phyloP scores from a whole-genome alignment of 1,284 basidiomycete species.

The Meripilus lineatus region DNA sequence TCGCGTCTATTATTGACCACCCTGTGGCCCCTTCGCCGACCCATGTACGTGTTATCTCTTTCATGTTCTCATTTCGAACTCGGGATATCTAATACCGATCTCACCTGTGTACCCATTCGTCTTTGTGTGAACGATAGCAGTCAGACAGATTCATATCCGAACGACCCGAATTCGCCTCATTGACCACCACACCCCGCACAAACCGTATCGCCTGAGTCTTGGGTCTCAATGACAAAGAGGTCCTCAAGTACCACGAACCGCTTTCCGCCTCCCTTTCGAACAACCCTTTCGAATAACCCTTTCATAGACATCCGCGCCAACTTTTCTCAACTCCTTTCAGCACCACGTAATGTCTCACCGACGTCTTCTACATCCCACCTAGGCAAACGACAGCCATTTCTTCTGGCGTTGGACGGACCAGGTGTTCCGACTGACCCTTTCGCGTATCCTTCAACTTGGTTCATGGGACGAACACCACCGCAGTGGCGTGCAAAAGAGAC shows the following conservation, averaged over 20 bases:
- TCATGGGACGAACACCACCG: conserved; percentile 35
- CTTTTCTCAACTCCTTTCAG: conserved; percentile 34
- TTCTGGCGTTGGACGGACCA: conserved; percentile 45
- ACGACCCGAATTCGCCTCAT: conserved; percentile 33
- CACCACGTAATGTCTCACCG: conserved; percentile 27
- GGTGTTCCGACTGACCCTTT: conserved; percentile 42
- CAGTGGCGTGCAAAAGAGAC: conserved; percentile 41
- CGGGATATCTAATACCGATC: no score
- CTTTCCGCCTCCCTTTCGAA: conserved; percentile 19
- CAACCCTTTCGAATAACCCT: no score
- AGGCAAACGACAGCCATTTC: conserved; percentile 38
- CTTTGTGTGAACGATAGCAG: no score
- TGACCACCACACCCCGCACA: conserved; percentile 42
- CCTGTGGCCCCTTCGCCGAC: conserved; percentile 3
- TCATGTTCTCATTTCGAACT: background rate
- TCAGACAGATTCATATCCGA: conserved; percentile 45
- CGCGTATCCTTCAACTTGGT: conserved; percentile 45
- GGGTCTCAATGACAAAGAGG: conserved; percentile 39
- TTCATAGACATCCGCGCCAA: no score
- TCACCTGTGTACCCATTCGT: no score
- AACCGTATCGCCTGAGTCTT: conserved; percentile 43
- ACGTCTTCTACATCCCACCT: conserved; percentile 39
- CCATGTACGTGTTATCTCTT: conserved; percentile 10
- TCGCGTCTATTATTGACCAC: conserved; percentile 13
- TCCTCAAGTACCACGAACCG: conserved; percentile 34